Conservation (phyloP, 2,329 filamentous ascomycete genomes). For the Fusarium abutilonis region DNA sequence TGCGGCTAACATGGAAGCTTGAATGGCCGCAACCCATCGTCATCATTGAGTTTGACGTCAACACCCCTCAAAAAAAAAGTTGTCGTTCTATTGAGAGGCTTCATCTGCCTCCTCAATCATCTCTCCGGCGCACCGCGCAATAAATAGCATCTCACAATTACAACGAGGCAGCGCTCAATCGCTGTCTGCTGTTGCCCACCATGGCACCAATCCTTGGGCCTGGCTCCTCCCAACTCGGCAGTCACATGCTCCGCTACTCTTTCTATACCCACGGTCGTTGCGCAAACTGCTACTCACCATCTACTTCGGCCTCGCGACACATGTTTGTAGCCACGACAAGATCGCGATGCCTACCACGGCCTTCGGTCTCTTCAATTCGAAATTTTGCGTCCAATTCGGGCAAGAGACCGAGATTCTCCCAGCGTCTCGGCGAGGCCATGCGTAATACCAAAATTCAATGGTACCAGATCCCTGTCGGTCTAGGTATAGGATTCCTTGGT, state of each 20-base stretch:
- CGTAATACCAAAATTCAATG: conserved; percentile 74
- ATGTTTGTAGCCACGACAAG: conserved; percentile 37
- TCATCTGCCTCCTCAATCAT: conserved; percentile 6
- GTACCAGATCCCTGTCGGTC: conserved; percentile 88
- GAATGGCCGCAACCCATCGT: conserved; percentile 40
- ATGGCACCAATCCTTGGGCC: conserved; percentile 50
- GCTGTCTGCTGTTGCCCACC: conserved; percentile 33
- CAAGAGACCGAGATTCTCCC: conserved; percentile 61
- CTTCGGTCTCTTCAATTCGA: conserved; percentile 42
- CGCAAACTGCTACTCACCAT: conserved; percentile 41
- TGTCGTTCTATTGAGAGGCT: conserved; percentile 15
- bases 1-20: conserved; percentile 35
- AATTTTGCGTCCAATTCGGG: conserved; percentile 52
- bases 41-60: conserved; percentile 41
- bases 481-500: conserved; percentile 86
- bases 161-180: conserved; percentile 29
- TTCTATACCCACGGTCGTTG: conserved; percentile 45
- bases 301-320: conserved; percentile 37
- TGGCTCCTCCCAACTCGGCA: conserved; percentile 50
- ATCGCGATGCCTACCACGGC: conserved; percentile 43
- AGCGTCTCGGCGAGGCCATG: conserved; percentile 61
- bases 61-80: conserved; percentile 37
- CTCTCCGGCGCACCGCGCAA: conserved; percentile 7
- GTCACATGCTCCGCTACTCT: conserved; percentile 47
- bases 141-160: conserved; percentile 9